Base-by-base conservation (phyloP, 805 yeast genomes). In the Nematodospora valgi region DNA sequence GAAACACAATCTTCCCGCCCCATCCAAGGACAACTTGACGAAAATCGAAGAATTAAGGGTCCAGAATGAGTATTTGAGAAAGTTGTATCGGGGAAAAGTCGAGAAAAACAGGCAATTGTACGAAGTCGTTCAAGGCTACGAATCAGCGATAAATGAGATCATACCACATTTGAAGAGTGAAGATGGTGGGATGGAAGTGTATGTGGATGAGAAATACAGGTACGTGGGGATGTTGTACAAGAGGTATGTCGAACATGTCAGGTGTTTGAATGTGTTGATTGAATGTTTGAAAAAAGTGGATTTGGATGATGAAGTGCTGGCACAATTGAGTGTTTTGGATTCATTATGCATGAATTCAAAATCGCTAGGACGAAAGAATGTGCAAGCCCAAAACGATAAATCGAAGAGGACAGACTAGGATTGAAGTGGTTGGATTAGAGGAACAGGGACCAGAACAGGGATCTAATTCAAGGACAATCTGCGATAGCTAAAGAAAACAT, bases 111-210 rank as follows among this genome's bases (percentile, higher is more conserved):
- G 35, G 15, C 46, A 59, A 21, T 40, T 62, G 5, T 35, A 46
- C 11, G 32, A 40, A 21, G 39, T 61, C 0, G 39, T 58, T 10
- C 37, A 46, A 14, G 51, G 51, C 15, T 66, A 64, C 45, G 68
- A 64, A 34, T 33, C 29, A 15, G 50, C 59, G n/a, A 46, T 64
- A 3, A 37, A 7, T 12, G 14, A 10, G 5, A 12, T 24, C 14
- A 24, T 24, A n/a, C 27, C 27, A 5, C 6, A 12, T 24, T 24
- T 24, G n/a, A n/a, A n/a, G n/a, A n/a, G n/a, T n/a, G n/a, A n/a
- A n/a, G n/a, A n/a, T n/a, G n/a, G n/a, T n/a, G n/a, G n/a, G n/a
- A n/a, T n/a, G n/a, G n/a, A n/a, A n/a, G n/a, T n/a, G n/a, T n/a
- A n/a, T n/a, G n/a, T n/a, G n/a, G n/a, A n/a, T n/a, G n/a, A n/a